These are phyloP conservation scores for Hordeum vulgare DNA, from an alignment of 176 grass and related monocot genomes.

Conservation along the genomic window MorexV3_pseudomolecules_assembly NC_058520.1:578080154-578080653, in stretches of 20 bases:
- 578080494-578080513: not conserved
- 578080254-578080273: not conserved
- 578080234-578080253: too few species aligned
- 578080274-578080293: not conserved
- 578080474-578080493: not conserved
- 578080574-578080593: not conserved
- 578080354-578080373: slow-evolving; percentile 15
- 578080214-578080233: not conserved
- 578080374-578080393: not conserved
- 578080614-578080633: too few species aligned
- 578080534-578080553: not conserved
- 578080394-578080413: not conserved
- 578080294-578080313: not conserved
- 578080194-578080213: too few species aligned
- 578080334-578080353: not conserved
- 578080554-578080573: not conserved
- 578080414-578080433: not conserved
- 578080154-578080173: slow-evolving; percentile 37
- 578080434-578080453: not conserved
- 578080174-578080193: slow-evolving; percentile 30
- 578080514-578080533: not conserved
- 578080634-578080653: too few species aligned
- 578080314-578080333: not conserved
- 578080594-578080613: not conserved
- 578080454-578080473: not conserved